Evolutionary conservation across 2,329 filamentous ascomycete genomes (phyloP).

Genomic region (Orbilia javanica): DNA sequence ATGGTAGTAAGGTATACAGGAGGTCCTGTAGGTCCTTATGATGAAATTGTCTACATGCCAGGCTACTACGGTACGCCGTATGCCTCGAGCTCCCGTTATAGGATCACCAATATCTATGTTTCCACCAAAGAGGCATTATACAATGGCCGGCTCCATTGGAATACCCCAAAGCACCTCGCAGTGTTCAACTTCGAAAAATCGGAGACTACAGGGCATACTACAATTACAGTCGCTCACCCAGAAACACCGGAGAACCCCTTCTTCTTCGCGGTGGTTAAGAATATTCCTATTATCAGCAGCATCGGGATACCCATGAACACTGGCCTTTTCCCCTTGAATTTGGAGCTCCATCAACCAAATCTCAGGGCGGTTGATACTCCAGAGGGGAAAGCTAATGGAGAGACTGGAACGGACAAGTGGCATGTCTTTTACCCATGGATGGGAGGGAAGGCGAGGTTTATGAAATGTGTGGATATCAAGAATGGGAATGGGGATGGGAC

Average conservation of each 20-base stretch:
- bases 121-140: slow-evolving; percentile 70
- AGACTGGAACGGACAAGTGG: slow-evolving; percentile 44
- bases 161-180: slow-evolving; percentile 71
- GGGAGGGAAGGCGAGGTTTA: slow-evolving; percentile 44
- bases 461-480: slow-evolving; percentile 49
- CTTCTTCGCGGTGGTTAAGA: slow-evolving; percentile 38
- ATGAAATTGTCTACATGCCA: slow-evolving; percentile 69
- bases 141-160: slow-evolving; percentile 71
- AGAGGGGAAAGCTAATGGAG: slow-evolving; percentile 40
- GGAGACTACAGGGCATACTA: slow-evolving; percentile 32
- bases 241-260: slow-evolving; percentile 42
- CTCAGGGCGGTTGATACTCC: slow-evolving; percentile 34
- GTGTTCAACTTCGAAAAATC: slow-evolving; percentile 66
- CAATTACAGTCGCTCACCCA: slow-evolving; percentile 49
- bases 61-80: slow-evolving; percentile 67
- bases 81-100: slow-evolving; percentile 63
- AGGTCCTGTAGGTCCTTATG: slow-evolving; percentile 70
- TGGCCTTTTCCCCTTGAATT: slow-evolving; percentile 33
- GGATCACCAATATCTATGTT: slow-evolving; percentile 71
- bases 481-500: slow-evolving; percentile 56
- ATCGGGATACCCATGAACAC: slow-evolving; percentile 44
- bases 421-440: slow-evolving; percentile 35
- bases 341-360: slow-evolving; percentile 52
- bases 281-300: slow-evolving; percentile 48
- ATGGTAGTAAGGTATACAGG: slow-evolving; percentile 70